Evolutionary conservation across 2,329 filamentous ascomycete species (phyloP).

Genomic region (Fusarium equiseti): DNA sequence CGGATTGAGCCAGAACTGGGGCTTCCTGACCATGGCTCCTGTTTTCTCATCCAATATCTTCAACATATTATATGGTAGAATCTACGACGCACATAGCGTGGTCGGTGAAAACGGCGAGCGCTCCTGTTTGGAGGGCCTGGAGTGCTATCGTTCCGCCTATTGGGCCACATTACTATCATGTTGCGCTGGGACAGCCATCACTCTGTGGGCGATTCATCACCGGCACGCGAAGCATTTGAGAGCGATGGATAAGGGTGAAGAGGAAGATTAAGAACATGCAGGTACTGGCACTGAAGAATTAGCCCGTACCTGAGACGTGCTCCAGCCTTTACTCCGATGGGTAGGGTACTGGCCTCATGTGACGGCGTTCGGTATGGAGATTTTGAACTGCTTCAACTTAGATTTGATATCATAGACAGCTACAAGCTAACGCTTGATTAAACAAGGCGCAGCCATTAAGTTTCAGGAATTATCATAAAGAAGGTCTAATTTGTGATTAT

Average conservation of each 20-base stretch:
- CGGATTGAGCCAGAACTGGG: constrained; percentile 95
- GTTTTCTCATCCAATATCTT: constrained; percentile 91
- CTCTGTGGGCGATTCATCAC: constrained; percentile 76
- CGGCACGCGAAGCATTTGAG: constrained; percentile 59
- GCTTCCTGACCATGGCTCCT: constrained; percentile 90
- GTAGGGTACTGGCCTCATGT: not conserved
- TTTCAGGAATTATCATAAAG: constrained; percentile 3
- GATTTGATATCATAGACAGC: constrained; percentile 8
- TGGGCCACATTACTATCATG: constrained; percentile 81
- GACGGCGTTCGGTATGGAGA: constrained; percentile 16
- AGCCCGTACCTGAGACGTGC: not conserved
- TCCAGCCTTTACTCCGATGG: not conserved
- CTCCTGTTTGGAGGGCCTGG: constrained; percentile 80
- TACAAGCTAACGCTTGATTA: not conserved
- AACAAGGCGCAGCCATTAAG: not conserved
- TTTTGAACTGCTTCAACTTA: not conserved
- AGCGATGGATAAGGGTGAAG: constrained; percentile 54
- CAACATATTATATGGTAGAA: constrained; percentile 87
- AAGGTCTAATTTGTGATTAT: constrained; percentile 36
- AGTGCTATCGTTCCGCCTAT: constrained; percentile 87
- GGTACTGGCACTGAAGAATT: not conserved
- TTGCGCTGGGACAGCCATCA: constrained; percentile 74
- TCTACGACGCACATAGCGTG: constrained; percentile 85
- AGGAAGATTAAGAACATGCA: constrained; percentile 51
- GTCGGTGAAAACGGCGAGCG: constrained; percentile 76